These are phyloP conservation scores for Tephrocybe sp. DNA, from an alignment of 768 basidiomycete genomes.

Conservation along the genomic window DNA sequence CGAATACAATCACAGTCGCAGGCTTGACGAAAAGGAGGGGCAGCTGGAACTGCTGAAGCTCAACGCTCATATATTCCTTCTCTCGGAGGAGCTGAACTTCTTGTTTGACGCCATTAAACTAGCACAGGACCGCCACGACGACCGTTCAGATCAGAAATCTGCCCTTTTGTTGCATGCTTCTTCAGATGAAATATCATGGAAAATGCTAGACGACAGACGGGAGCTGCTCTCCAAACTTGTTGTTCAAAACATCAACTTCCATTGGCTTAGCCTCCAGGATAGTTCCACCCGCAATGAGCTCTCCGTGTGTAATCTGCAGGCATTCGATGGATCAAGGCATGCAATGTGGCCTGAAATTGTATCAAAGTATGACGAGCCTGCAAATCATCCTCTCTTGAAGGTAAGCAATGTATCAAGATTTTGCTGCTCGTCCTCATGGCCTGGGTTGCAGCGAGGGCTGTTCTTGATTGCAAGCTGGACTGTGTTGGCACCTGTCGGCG, in stretches of 20 bases:
- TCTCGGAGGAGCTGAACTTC: conserved; percentile 76
- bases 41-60: conserved; percentile 60
- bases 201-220: conserved; percentile 73
- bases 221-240: conserved; percentile 83
- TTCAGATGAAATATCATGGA: conserved; percentile 88
- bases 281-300: conserved; percentile 81
- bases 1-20: conserved; percentile 35
- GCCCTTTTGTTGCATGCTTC: conserved; percentile 78
- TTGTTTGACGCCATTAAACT: conserved; percentile 85
- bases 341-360: conserved; percentile 89
- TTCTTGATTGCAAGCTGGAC: conserved; percentile 81
- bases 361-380: conserved; percentile 69
- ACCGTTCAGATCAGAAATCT: conserved; percentile 69
- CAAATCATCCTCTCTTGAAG: conserved; percentile 70
- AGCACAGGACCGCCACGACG: conserved; percentile 72
- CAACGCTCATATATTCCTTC: conserved; percentile 66
- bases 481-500: conserved; percentile 86
- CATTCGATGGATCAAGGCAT: conserved; percentile 80
- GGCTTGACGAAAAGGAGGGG: conserved; percentile 41
- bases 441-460: conserved; percentile 52
- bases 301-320: conserved; percentile 72
- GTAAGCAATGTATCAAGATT: conserved; percentile 32
- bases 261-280: conserved; percentile 84
- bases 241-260: conserved; percentile 74
- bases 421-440: neutral